Base-by-base conservation (phyloP, 2,329 filamentous ascomycete genomes). In the Sphaerostilbella broomeana region DNA sequence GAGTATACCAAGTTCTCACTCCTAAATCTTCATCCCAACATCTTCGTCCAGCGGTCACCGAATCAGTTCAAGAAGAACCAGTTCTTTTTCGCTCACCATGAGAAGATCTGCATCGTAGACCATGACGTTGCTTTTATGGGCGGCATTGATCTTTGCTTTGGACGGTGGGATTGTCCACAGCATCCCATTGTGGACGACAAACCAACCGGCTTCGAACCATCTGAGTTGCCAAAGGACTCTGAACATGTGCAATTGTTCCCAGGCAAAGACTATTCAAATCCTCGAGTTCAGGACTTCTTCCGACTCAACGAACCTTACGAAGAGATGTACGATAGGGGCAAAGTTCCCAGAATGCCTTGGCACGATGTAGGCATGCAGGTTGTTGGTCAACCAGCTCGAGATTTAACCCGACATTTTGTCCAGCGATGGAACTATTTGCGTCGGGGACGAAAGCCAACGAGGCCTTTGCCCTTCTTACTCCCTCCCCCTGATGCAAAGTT, bases 21-120 rank as follows among this genome's bases (percentile, higher is more conserved):
- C 43, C 77, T 98, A 33, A 94, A 97, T 57, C 73, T 98, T 6
- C 90, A 97, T 52, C 88, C 88, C 15, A 98, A 98, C 59, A 81
- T 98, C 47, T 95, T 95, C 52, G 88, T 98, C 11, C 88, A 97
- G 58, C 75, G 92, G 53, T 97, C 92, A 3, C 92, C 92, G 0
- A 95, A 98, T 53, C 92, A 98, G 62, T 89, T 97, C 64, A 86
- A 94, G 56, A 94, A 98, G 65, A 97, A 97, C 54, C 94, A 95
- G 31, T 98, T 98, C 68, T 98, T 98, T 70, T 98, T 94, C 72
- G 92, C 92, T 2, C 92, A 98, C 58, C 92, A 98, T 63, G 92
- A 98, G 61, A 98, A 98, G 64, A 76, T 98, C n/a, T 90, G 88
- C 55, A 80, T 98, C 27, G 85, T 98, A 13, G 92, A 98, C 58